phyloP scores from a whole-genome alignment of 108 stramenopile genomes.

The Aureococcus anophagefferens region DNA sequence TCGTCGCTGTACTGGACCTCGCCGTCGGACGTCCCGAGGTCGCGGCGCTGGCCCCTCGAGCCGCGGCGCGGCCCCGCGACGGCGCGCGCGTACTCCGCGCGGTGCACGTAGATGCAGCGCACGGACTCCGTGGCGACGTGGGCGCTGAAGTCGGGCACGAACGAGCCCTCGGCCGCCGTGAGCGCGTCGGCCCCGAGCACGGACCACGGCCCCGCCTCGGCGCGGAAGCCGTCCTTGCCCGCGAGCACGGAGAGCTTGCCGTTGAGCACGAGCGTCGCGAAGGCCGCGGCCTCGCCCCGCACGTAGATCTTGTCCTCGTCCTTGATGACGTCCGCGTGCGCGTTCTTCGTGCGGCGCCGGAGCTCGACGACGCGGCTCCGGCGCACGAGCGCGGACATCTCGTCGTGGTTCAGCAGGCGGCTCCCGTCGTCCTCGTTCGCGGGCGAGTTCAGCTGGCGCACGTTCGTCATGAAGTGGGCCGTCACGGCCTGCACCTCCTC shows the following conservation, averaged over 20 bases:
- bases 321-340: too few relatives aligned
- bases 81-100: background rate
- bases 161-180: constrained; percentile 26
- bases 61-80: too few relatives aligned
- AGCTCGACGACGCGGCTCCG: background rate
- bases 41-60: too few relatives aligned
- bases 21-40: too few relatives aligned
- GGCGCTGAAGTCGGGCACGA: constrained; percentile 68
- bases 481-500: constrained; percentile 46
- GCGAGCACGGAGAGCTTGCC: constrained; percentile 73
- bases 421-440: too few relatives aligned
- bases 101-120: background rate
- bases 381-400: background rate
- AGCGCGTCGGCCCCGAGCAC: constrained; percentile 65
- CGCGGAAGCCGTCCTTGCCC: constrained; percentile 68
- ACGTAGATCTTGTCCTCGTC: constrained; percentile 52
- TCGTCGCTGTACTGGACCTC: too few relatives aligned
- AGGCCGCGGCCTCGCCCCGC: constrained; percentile 48
- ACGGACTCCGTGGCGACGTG: constrained; percentile 38
- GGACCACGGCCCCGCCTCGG: constrained; percentile 73
- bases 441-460: background rate
- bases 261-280: constrained; percentile 63
- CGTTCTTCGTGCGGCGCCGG: too few relatives aligned
- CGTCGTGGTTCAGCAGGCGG: background rate
- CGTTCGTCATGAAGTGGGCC: background rate